Evolutionary conservation across 176 grass and related monocot species (phyloP).

Genomic region (Musa acuminata): DNA sequence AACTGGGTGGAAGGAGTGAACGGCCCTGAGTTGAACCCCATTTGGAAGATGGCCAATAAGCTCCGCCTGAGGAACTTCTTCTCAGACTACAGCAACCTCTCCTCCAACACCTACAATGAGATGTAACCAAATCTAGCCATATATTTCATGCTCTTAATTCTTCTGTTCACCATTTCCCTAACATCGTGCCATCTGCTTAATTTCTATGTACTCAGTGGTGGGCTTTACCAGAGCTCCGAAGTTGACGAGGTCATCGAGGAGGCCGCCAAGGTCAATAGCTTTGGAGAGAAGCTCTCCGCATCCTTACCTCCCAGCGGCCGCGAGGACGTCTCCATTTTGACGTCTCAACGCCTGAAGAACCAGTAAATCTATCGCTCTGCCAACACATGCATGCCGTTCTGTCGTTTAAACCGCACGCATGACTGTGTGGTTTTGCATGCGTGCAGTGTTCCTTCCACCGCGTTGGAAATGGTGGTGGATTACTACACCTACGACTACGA

Average conservation of each 20-base stretch:
- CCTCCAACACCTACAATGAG: conserved; percentile 41
- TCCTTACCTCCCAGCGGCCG: conserved; percentile 23
- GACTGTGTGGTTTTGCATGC: not conserved
- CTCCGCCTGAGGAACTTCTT: conserved; percentile 49
- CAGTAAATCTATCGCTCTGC: conserved; percentile 22
- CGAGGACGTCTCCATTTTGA: conserved; percentile 39
- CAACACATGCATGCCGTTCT: not conserved
- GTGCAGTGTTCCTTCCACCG: conserved; percentile 20
- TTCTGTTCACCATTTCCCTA: not conserved
- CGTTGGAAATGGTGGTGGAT: conserved; percentile 56
- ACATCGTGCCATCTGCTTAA: too few relatives aligned
- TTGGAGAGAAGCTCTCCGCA: conserved; percentile 11
- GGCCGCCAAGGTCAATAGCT: not conserved
- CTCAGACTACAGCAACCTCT: conserved; percentile 36
- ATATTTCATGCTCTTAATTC: not conserved
- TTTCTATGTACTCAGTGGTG: conserved; percentile 21
- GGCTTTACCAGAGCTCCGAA: conserved; percentile 12
- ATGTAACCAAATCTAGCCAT: conserved; percentile 16
- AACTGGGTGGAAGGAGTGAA: conserved; percentile 74
- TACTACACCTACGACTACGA: conserved; percentile 54
- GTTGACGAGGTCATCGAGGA: conserved; percentile 28
- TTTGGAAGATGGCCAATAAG: conserved; percentile 51
- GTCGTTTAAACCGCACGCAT: too few relatives aligned
- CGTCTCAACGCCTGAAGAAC: conserved; percentile 40
- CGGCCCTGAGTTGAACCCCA: conserved; percentile 40